Conservation (phyloP, 2,329 filamentous ascomycete genomes). For the Colletotrichum lupini region DNA sequence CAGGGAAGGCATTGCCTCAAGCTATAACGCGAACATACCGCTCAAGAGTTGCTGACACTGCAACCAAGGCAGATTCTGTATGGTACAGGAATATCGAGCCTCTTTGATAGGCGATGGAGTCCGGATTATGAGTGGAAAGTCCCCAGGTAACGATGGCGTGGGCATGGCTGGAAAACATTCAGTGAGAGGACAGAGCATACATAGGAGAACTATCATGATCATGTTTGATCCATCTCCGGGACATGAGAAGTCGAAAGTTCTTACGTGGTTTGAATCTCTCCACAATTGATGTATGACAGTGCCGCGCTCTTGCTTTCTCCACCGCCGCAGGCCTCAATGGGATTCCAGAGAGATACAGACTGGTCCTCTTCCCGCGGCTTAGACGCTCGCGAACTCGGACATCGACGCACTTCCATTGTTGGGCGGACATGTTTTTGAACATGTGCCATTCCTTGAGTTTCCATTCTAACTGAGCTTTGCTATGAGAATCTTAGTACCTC, state of each 20-base stretch:
- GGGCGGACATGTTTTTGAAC: not conserved
- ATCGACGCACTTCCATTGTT: slow-evolving; percentile 1
- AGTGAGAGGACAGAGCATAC: not conserved
- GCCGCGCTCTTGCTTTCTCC: not conserved
- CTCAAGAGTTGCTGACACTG: not conserved
- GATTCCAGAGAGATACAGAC: slow-evolving; percentile 1
- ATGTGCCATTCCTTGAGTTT: slow-evolving; percentile 12
- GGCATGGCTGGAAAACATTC: not conserved
- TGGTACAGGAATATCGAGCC: not conserved
- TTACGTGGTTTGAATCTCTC: not conserved
- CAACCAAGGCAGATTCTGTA: not conserved
- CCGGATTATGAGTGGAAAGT: not conserved
- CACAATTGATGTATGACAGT: not conserved
- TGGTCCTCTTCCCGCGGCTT: not conserved
- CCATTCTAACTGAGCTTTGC: slow-evolving; percentile 4
- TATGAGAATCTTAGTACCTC: not conserved
- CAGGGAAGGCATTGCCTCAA: too few species aligned
- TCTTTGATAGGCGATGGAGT: not conserved
- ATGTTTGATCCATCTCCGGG: too few species aligned
- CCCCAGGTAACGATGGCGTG: not conserved
- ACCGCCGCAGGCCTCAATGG: fast-evolving
- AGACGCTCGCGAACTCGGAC: not conserved
- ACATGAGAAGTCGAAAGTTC: not conserved
- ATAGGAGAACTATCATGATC: not conserved
- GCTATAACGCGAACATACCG: not conserved